Percentiles rank a stretch among this genome's conserved stretches.
Evolutionary conservation across 371 early-diverging fungal genomes (phyloP).

Genomic region (Mortierella sp.): DNA sequence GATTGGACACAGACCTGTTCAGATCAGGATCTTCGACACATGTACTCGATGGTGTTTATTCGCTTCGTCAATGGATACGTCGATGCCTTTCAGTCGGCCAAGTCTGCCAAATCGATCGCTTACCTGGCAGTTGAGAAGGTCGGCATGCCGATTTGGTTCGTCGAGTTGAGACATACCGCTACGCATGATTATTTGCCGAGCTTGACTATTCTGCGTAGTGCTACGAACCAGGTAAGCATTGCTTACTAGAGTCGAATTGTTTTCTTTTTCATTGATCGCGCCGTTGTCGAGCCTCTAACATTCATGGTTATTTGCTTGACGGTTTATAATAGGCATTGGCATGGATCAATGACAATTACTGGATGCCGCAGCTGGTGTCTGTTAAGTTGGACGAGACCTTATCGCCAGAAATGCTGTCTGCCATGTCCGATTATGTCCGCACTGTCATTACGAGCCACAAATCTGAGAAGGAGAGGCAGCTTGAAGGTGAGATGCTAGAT

Average conservation of each 20-base stretch:
- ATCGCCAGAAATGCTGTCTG: constrained; percentile 34
- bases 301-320: not conserved
- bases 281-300: too few species aligned
- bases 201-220: constrained; percentile 64
- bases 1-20: constrained; percentile 59
- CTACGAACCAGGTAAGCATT: constrained; percentile 47
- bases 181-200: constrained; percentile 78
- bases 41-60: constrained; percentile 72
- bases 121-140: constrained; percentile 66
- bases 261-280: too few species aligned
- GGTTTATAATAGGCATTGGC: constrained; percentile 34
- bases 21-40: constrained; percentile 66
- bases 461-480: constrained; percentile 21
- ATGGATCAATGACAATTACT: constrained; percentile 56
- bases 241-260: too few species aligned
- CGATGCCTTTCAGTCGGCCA: constrained; percentile 69
- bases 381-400: constrained; percentile 38
- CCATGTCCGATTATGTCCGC: constrained; percentile 43
- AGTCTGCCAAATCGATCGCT: constrained; percentile 66
- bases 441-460: constrained; percentile 35
- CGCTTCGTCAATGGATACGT: constrained; percentile 79
- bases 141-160: constrained; percentile 75
- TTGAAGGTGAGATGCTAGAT: constrained; percentile 43
- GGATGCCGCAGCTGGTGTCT: constrained; percentile 48
- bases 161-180: constrained; percentile 76